phyloP scores from a whole-genome alignment of 2,329 filamentous ascomycete genomes.

The Aspergillus tanneri region DNA sequence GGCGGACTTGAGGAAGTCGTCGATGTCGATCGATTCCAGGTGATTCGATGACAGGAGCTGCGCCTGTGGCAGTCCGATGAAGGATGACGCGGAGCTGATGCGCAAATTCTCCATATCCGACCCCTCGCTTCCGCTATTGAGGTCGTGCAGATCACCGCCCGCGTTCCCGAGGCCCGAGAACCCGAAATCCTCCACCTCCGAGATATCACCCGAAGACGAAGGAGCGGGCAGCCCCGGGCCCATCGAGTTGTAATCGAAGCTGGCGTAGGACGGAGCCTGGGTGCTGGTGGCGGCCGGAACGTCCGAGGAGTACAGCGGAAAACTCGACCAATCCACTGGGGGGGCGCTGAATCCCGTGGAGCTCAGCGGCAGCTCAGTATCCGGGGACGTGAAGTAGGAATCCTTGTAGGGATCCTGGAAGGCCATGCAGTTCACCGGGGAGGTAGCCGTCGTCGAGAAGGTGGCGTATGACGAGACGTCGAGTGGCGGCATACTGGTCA shows the following conservation, averaged over 20 bases:
- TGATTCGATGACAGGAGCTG: conserved; percentile 43
- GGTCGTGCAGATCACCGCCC: conserved; percentile 37
- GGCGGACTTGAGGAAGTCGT: conserved; percentile 45
- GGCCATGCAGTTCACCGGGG: conserved; percentile 35
- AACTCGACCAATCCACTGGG: conserved; percentile 50
- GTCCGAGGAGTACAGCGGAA: conserved; percentile 44
- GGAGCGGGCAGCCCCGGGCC: conserved; percentile 41
- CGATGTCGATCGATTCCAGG: conserved; percentile 44
- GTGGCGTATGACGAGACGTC: conserved; percentile 40
- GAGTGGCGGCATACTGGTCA: conserved; percentile 38
- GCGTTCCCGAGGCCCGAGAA: conserved; percentile 31
- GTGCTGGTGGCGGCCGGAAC: conserved; percentile 41
- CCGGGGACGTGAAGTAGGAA: conserved; percentile 44
- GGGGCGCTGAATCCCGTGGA: conserved; percentile 43
- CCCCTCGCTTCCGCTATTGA: conserved; percentile 43
- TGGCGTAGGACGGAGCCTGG: conserved; percentile 48
- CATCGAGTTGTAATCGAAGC: conserved; percentile 46
- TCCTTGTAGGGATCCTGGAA: conserved; percentile 42
- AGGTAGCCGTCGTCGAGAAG: conserved; percentile 36
- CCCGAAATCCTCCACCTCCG: conserved; percentile 48
- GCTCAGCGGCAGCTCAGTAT: conserved; percentile 41
- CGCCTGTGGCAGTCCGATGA: conserved; percentile 42
- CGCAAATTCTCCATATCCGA: conserved; percentile 44
- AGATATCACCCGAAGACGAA: conserved; percentile 51
- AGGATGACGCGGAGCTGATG: conserved; percentile 45